phyloP scores from a whole-genome alignment of 805 yeast species.

The Starmerella khaoyaiensis region DNA sequence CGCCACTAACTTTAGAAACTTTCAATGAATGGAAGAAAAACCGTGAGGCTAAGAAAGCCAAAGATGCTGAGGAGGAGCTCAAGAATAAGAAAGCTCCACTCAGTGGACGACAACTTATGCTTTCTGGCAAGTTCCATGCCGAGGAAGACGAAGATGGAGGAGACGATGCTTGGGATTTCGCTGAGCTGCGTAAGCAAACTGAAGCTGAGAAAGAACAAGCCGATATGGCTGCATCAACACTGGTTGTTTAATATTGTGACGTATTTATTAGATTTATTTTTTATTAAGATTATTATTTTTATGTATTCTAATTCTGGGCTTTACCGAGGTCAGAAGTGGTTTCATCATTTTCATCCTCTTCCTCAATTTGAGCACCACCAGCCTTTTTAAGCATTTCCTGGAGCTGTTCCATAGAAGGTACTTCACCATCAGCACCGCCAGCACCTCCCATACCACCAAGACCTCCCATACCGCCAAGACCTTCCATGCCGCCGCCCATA shows the following conservation, averaged over 20 bases:
- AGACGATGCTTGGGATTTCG: constrained; percentile 28
- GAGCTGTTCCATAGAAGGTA: constrained; percentile 5
- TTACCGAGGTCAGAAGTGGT: constrained; percentile 15
- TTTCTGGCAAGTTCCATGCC: constrained; percentile 29
- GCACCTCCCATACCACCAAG: constrained; percentile 5
- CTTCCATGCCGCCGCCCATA: constrained; percentile 32
- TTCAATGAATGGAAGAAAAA: constrained; percentile 73
- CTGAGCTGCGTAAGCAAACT: constrained; percentile 28
- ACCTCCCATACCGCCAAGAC: constrained; percentile 29
- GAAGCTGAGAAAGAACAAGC: constrained; percentile 17
- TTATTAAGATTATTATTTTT: background rate
- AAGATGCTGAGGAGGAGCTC: constrained; percentile 35
- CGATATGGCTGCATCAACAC: constrained; percentile 7
- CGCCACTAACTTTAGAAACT: constrained; percentile 75
- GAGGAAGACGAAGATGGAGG: constrained; percentile 23
- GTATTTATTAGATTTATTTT: background rate
- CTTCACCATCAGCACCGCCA: background rate
- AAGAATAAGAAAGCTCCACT: constrained; percentile 25
- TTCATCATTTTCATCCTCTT: constrained; percentile 21
- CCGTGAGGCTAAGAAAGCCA: constrained; percentile 44
- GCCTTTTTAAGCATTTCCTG: background rate
- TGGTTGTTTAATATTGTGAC: background rate
- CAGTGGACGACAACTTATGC: constrained; percentile 30
- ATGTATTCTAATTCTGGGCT: constrained; percentile 16
- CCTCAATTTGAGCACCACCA: constrained; percentile 12